Percentiles rank a stretch among this genome's conserved stretches.
phyloP scores from a whole-genome alignment of 495 filamentous ascomycete genomes.

The Xylaria flabelliformis region DNA sequence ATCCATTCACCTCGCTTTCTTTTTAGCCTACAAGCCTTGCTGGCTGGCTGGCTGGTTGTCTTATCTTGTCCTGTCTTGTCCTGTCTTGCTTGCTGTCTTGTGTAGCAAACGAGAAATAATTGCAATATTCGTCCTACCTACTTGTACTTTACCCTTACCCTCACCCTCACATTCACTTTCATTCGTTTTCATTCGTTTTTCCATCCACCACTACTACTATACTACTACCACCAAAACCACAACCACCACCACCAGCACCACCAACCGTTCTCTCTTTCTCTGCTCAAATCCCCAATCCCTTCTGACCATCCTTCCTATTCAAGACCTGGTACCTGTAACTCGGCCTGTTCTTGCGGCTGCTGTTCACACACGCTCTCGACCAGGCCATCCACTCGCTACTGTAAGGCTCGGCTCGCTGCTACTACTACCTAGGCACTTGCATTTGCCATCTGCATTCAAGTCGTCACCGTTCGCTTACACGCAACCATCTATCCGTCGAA shows the following conservation, averaged over 20 bases:
- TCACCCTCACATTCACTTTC: slow-evolving; percentile 29
- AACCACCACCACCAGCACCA: no score
- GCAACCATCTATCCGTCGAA: not conserved
- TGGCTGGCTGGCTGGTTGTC: not conserved
- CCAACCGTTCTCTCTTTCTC: slow-evolving; percentile 3
- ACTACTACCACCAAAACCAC: no score
- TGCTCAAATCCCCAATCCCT: slow-evolving; percentile 1
- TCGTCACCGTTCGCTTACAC: slow-evolving; percentile 4
- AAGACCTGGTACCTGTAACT: not conserved
- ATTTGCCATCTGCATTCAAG: not conserved
- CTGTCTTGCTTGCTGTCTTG: no score
- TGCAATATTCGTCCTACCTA: slow-evolving; percentile 18
- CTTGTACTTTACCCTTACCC: slow-evolving; percentile 27
- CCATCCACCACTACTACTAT: slow-evolving; percentile 17
- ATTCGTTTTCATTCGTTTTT: not conserved
- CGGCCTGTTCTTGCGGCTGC: slow-evolving; percentile 16
- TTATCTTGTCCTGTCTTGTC: no score
- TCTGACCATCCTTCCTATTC: not conserved
- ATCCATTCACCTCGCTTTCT: slow-evolving; percentile 31
- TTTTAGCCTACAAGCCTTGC: slow-evolving; percentile 26
- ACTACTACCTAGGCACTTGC: not conserved
- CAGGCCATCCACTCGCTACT: slow-evolving; percentile 13
- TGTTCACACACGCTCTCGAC: not conserved
- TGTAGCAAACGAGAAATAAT: slow-evolving; percentile 32
- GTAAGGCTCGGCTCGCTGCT: not conserved